Evolutionary conservation across 257 asterid species (phyloP), one percentile per base, ranked within the genome.

Genomic region (Solanum gracilifrons): DNA sequence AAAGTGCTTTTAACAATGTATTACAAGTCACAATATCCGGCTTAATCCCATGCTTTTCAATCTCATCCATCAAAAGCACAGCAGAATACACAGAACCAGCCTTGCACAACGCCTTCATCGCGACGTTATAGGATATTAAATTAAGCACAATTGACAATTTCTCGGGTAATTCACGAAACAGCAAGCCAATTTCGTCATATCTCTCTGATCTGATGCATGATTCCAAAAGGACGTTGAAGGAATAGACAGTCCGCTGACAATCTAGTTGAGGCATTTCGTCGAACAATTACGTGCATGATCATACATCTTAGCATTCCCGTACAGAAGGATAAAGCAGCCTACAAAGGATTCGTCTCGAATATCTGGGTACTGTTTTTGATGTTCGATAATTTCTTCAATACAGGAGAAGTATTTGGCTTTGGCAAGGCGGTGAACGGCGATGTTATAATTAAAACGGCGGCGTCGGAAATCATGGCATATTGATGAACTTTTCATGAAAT

Each of bases 261-360:
- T 90, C 86, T 68, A 93, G 79, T 43, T 90, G 79, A 25, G 95
- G 95, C 93, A 94, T 87, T 92, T 93, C 93, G 31, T 91, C 94
- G 88, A 94, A 94, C 92, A 94, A 64, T 13, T 87, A 84, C 83
- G 86, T n/a, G 95, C 95, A 13, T 89, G 91, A 8, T 91, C 91
- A 15, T 76, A 48, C 97, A 94, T 91, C 3, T 88, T 87, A 62
- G 95, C 91, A 46, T 87, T 29, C 0, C 95, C 95, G 18, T 91
- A 94, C 2, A 91, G 85, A 36, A 41, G 15, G 6, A 93, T 90
- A 41, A 94, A 90, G 29, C 91, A 89, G 37, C 33, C 16, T 20
- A 83, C 55, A 75, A 92, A 92, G 83, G 41, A 27, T 37, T 90
- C 93, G 10, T 87, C 7, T 13, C 88, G 76, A 25, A 92, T 90